Evolutionary conservation across 768 basidiomycete genomes (phyloP), one percentile per base, ranked within the genome.

Genomic region (Tulasnella sp.): DNA sequence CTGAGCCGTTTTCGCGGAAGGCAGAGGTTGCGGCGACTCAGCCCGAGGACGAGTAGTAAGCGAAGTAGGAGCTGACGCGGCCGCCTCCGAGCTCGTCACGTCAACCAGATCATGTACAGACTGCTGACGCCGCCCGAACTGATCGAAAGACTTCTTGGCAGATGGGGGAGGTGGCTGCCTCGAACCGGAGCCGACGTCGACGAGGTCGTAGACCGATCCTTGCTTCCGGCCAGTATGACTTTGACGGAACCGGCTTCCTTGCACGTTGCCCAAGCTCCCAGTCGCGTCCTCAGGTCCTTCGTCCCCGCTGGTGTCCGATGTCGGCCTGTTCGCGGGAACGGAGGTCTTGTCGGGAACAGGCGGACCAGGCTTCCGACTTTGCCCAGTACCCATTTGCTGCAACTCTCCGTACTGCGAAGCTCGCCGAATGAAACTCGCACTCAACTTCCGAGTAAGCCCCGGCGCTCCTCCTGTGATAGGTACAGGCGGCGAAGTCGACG

Each of bases 71-170:
- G 48, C 10, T 21, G 21, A 5, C 10, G 21, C 38, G 78, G 24
- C 31, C 75, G 52, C 34, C 24, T 72, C 34, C 44, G 46, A 52
- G 24, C 48, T 9, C 19, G 31, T 40, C 48, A 95, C 84, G 83
- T 93, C 92, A 39, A 95, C 92, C 78, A 95, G 84, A 83, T 95
- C 92, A 82, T 96, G 93, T 34, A 95, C 93, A 18, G 94, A 95
- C 82, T 90, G 92, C 86, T 95, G 93, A 81, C 94, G 86, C 40
- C 39, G 27, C n/a, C 78, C 78, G 42, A 56, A 56, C 40, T 79
- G 52, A 56, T 89, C 87, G 48, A 52, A 24, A 52, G 48, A 52
- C 48, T 52, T 52, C 48, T 52, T 52, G 21, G 18, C 24, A 2
- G 48, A 24, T 0, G 48, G 3, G 82, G 90, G 90, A 62, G 86